phyloP scores from a whole-genome alignment of 2,329 filamentous ascomycete genomes.

The Cadophora sp. region DNA sequence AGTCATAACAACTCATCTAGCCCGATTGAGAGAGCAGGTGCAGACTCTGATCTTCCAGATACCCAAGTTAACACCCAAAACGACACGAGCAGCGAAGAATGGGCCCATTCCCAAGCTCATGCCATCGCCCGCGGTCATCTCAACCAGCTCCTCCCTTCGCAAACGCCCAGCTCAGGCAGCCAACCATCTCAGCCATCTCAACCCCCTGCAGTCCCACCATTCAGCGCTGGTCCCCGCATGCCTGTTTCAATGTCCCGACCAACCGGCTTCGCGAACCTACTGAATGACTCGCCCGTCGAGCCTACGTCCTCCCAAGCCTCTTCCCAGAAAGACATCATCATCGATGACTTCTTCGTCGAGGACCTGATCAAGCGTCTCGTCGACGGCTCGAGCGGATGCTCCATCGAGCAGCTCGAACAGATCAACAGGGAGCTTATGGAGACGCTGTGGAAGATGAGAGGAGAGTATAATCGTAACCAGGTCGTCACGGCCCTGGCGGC shows the following conservation, averaged over 20 bases:
- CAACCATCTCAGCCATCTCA: conserved; percentile 45
- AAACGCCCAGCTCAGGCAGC: conserved; percentile 42
- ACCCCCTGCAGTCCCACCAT: conserved; percentile 47
- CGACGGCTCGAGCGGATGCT: conserved; percentile 42
- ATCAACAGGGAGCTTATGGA: conserved; percentile 92
- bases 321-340: conserved; percentile 45
- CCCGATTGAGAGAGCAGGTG: conserved; percentile 35
- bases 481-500: conserved; percentile 69
- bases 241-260: conserved; percentile 36
- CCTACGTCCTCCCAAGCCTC: conserved; percentile 40
- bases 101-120: conserved; percentile 65
- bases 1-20: conserved; percentile 42
- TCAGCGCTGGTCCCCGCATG: conserved; percentile 46
- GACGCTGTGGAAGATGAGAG: conserved; percentile 79
- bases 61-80: conserved; percentile 49
- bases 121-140: conserved; percentile 53
- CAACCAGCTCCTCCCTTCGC: conserved; percentile 36
- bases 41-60: conserved; percentile 55
- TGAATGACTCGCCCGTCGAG: conserved; percentile 44
- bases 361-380: conserved; percentile 37
- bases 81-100: conserved; percentile 59
- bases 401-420: conserved; percentile 94
- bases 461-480: conserved; percentile 82
- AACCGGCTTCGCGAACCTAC: conserved; percentile 39
- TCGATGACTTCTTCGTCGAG: conserved; percentile 49